Conservation (phyloP, 148 eudicot genomes). For the Chenopodium berlandieri region DNA sequence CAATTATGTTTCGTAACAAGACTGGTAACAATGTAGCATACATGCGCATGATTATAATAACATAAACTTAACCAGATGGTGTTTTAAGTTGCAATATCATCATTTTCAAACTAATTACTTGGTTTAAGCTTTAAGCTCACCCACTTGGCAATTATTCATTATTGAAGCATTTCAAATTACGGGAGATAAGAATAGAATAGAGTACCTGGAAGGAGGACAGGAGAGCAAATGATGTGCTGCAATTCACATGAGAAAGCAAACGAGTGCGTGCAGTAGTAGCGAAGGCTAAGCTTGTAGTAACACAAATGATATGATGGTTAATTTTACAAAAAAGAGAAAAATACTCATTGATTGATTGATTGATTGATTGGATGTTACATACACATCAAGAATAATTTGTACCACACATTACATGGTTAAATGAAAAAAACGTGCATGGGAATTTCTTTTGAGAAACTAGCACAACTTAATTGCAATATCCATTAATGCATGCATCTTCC, state of each 20-base stretch:
- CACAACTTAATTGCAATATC: neutral
- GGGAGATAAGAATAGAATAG: neutral
- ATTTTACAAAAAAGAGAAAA: too few species aligned
- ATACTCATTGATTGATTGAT: too few species aligned
- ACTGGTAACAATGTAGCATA: too few species aligned
- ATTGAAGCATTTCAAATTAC: conserved; percentile 1
- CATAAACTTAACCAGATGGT: too few species aligned
- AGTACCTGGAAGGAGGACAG: neutral
- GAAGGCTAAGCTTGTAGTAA: neutral
- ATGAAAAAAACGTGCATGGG: neutral
- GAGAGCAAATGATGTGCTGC: neutral
- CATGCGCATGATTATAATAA: too few species aligned
- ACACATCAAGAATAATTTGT: neutral
- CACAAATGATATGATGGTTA: neutral
- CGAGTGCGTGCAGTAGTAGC: neutral
- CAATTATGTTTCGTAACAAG: too few species aligned
- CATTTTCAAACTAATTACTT: too few species aligned
- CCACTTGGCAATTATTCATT: conserved; percentile 12
- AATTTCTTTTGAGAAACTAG: neutral
- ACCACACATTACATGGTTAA: neutral
- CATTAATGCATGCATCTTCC: neutral
- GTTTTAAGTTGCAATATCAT: too few species aligned
- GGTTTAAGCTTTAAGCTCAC: too few species aligned
- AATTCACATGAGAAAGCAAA: too few species aligned
- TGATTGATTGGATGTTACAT: neutral